Base-by-base conservation (phyloP, 2,329 filamentous ascomycete species). In the Chrysosporium keratinophilum region DNA sequence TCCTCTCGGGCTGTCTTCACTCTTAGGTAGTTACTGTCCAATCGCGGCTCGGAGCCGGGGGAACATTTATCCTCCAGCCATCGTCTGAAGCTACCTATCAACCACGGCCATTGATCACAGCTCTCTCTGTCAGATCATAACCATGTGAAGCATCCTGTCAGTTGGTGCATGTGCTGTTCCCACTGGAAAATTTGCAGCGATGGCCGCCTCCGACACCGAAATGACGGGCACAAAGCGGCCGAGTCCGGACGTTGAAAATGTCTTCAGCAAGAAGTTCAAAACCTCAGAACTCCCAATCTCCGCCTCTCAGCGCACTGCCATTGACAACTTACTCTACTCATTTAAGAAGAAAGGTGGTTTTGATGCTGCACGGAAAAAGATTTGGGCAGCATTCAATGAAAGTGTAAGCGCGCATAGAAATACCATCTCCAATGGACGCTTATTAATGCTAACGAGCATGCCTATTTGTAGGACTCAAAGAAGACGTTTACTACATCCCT, bases 301-400 rank as follows among this genome's bases (percentile, higher is more conserved):
- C 20, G 74, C 78, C 52, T 67, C 75, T 35, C 80, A 84, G 64
- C 77, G 79, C 57, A 71, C 74, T 5, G 74, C 76, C 20, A 81
- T 84, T 53, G 80, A 84, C 64, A 73, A 73, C 59, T 72, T 84
- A 43, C 71, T 83, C 15, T 76, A 81, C 63, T 78, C 78, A 0
- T 82, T 83, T 65, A 82, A 82, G 67, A 84, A 83, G 67, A 82
- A 82, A 65, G 81, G 81, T 58, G 79, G 80, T 54, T 84, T 82
- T 61, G 81, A 84, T 64, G 71, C 69, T 48, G 68, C 83, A 53
- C 77, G 81, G 55, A 84, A 83, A 65, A 74, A 78, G 56, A 69
- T 81, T 2, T 81, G 80, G 71, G 74, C 78, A 11, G 75, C 80
- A 54, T 83, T 79, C 57, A 75, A 77, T 54, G 70, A 75, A 50